A percentile compares a stretch with the other conserved stretches of the same genome.
Evolutionary conservation across 2,329 filamentous ascomycete species (phyloP).

Genomic region (Fusarium duplospermum): DNA sequence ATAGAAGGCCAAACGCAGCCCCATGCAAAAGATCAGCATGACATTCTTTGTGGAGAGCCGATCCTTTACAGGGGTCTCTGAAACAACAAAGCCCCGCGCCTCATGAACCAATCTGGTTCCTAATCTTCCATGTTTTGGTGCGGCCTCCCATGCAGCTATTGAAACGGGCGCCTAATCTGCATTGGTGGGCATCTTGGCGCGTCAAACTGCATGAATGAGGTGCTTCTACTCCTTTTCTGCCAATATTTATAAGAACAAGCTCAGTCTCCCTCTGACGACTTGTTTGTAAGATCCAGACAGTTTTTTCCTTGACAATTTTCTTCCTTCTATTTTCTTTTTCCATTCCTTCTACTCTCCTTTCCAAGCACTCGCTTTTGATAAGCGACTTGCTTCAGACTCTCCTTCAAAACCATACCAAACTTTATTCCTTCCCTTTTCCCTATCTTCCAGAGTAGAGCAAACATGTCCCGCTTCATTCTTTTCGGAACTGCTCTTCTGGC

Average conservation of each 20-base stretch:
- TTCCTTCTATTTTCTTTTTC: neutral
- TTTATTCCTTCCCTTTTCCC: neutral
- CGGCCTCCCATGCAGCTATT: neutral
- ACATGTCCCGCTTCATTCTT: constrained; percentile 27
- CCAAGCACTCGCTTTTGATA: constrained; percentile 16
- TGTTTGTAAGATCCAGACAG: neutral
- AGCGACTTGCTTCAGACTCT: constrained; percentile 8
- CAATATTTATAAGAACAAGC: neutral
- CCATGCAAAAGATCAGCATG: neutral
- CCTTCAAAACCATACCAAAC: neutral
- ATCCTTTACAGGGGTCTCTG: constrained; percentile 1
- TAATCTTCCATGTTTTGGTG: neutral
- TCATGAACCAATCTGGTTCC: neutral
- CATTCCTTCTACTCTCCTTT: neutral
- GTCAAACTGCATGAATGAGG: neutral
- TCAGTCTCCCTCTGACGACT: neutral
- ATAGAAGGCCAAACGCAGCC: neutral
- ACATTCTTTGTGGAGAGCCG: neutral
- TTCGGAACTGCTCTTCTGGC: constrained; percentile 27
- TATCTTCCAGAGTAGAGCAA: neutral
- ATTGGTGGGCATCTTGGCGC: neutral
- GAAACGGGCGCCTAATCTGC: constrained; percentile 6
- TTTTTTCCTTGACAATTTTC: neutral
- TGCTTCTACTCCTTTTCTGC: neutral
- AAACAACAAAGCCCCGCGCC: neutral